phyloP scores from a whole-genome alignment of 768 basidiomycete species.

The Sarcodon aspratus region DNA sequence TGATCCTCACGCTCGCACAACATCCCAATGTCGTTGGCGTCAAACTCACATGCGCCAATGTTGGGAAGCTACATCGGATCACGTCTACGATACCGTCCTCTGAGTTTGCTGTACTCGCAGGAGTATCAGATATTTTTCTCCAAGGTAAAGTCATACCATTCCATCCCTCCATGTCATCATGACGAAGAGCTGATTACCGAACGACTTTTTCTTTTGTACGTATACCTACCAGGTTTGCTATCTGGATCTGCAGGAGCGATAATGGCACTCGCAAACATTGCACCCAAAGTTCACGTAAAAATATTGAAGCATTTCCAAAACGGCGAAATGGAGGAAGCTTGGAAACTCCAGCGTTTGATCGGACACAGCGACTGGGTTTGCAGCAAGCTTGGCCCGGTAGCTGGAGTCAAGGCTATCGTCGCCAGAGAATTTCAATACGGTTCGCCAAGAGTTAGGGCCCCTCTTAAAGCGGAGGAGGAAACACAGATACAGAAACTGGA shows the following conservation, averaged over 20 bases:
- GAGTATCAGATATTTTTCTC: constrained; percentile 57
- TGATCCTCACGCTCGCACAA: constrained; percentile 50
- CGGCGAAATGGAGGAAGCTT: constrained; percentile 47
- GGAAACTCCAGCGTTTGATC: constrained; percentile 46
- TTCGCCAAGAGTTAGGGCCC: constrained; percentile 18
- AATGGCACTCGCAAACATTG: constrained; percentile 25
- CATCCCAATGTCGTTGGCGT: constrained; percentile 83
- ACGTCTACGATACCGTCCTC: constrained; percentile 40
- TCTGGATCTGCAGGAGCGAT: constrained; percentile 32
- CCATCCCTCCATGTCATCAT: too few relatives aligned
- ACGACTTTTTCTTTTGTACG: too few relatives aligned
- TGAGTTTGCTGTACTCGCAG: constrained; percentile 64
- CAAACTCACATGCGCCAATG: constrained; percentile 77
- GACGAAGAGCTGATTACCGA: too few relatives aligned
- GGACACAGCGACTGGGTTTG: constrained; percentile 59
- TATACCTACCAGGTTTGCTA: constrained; percentile 23
- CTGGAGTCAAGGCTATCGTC: constrained; percentile 56
- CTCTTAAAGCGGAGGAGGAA: constrained; percentile 10
- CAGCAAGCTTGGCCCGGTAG: constrained; percentile 53
- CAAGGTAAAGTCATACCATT: constrained; percentile 14
- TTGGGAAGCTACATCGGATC: constrained; percentile 75
- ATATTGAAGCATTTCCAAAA: constrained; percentile 38
- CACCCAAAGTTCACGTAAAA: constrained; percentile 43
- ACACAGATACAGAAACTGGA: too few relatives aligned
- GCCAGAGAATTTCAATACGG: constrained; percentile 58